Conservation (phyloP, 257 asterid species). For the Ajuga chamaepitys region DNA sequence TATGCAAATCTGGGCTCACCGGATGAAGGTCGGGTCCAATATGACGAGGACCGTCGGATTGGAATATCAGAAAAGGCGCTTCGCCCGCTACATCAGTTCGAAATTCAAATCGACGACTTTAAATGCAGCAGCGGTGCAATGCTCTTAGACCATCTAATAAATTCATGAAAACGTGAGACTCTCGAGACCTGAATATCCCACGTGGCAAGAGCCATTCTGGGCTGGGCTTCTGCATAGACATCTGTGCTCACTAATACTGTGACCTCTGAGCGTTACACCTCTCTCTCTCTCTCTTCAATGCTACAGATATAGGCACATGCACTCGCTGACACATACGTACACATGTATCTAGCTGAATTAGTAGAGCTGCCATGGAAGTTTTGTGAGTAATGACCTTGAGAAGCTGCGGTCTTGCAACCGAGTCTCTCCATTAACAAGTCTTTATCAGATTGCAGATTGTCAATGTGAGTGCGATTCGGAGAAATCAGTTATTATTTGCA, state of each 20-base stretch:
- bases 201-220: slow-evolving; percentile 20
- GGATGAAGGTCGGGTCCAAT: not conserved
- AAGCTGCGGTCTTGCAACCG: slow-evolving; percentile 6
- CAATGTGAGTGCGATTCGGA: not conserved
- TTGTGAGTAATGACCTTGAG: not conserved
- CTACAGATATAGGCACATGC: not conserved
- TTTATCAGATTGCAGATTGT: slow-evolving; percentile 1
- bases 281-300: not conserved
- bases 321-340: not conserved
- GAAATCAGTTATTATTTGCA: not conserved
- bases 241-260: slow-evolving; percentile 18
- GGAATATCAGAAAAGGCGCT: not conserved
- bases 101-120: not conserved
- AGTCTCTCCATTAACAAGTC: not conserved
- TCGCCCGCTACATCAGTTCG: not conserved
- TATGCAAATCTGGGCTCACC: not conserved
- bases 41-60: slow-evolving; percentile 10
- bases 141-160: not conserved
- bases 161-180: not conserved
- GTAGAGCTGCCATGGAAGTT: no score
- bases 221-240: slow-evolving; percentile 12
- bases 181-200: slow-evolving; percentile 17
- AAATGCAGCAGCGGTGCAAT: not conserved
- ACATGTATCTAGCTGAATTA: not conserved
- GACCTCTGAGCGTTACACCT: slow-evolving; percentile 11